Conservation (phyloP, 1,284 basidiomycete species). For the Rhizoctonia solani region DNA sequence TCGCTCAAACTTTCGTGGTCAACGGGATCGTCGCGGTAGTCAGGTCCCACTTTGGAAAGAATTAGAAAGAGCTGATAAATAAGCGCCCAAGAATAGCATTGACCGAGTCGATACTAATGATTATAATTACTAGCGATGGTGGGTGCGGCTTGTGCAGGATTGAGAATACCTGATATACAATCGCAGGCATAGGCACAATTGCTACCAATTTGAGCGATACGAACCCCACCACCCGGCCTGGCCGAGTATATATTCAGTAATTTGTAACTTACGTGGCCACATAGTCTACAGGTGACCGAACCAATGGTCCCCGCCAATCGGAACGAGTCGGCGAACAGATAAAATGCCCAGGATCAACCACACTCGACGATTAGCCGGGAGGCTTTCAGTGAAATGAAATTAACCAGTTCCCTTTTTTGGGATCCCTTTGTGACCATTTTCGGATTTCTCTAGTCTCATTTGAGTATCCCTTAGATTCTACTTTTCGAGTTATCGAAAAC, state of each 20-base stretch:
- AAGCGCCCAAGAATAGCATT: constrained; percentile 2
- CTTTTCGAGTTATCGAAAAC: background rate
- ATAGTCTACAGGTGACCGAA: too few species aligned
- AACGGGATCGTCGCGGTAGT: too few species aligned
- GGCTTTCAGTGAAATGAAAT: background rate
- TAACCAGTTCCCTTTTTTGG: background rate
- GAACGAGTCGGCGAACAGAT: too few species aligned
- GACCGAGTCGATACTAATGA: background rate
- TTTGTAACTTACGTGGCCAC: too few species aligned
- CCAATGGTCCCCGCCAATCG: too few species aligned
- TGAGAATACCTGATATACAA: too few species aligned
- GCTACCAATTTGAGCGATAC: too few species aligned
- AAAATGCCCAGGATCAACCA: background rate
- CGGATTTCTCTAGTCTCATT: background rate
- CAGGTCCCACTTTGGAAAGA: too few species aligned
- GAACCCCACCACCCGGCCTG: too few species aligned
- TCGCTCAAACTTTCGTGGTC: too few species aligned
- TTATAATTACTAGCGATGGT: background rate
- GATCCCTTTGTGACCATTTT: constrained; percentile 11
- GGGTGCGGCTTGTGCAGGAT: background rate
- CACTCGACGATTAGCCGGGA: background rate
- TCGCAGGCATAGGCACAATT: too few species aligned
- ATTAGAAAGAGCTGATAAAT: background rate
- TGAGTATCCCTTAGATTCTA: background rate
- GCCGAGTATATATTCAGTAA: too few species aligned